Evolutionary conservation across 345 rosid genomes (phyloP).

Genomic region (Brassica napus): Da-Ae NC_063447.1:48781501-48782000

Average conservation of each 20-base stretch:
- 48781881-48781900: constrained; percentile 23
- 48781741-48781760: too few species aligned
- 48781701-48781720: background rate
- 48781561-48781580: background rate
- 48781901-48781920: constrained; percentile 29
- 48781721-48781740: background rate
- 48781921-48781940: constrained; percentile 37
- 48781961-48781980: constrained; percentile 25
- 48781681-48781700: background rate
- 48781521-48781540: background rate
- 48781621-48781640: background rate
- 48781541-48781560: background rate
- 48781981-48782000: constrained; percentile 4
- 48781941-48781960: constrained; percentile 15
- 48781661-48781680: background rate
- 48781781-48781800: background rate
- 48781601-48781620: background rate
- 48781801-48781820: background rate
- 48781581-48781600: background rate
- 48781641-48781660: background rate
- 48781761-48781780: background rate
- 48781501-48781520: background rate
- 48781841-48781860: constrained; percentile 39
- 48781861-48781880: constrained; percentile 36
- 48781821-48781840: constrained; percentile 12